phyloP scores from a whole-genome alignment of 2,329 filamentous ascomycete genomes.

The Phoma sp. region DNA sequence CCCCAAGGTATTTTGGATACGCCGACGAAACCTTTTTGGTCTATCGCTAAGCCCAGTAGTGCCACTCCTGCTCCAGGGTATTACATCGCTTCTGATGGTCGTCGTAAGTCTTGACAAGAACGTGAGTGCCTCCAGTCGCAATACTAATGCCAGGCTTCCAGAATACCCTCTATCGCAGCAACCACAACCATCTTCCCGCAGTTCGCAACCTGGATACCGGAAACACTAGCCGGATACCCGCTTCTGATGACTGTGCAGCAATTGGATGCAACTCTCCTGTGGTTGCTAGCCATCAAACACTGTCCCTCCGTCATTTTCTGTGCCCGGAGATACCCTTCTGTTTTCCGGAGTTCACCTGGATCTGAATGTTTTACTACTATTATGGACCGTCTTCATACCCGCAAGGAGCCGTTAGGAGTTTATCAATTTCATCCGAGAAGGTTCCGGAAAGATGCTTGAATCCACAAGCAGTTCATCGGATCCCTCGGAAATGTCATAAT shows the following conservation, averaged over 20 bases:
- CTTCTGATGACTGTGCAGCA: slow-evolving; percentile 2
- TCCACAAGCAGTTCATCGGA: slow-evolving; percentile 11
- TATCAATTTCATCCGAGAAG: slow-evolving; percentile 33
- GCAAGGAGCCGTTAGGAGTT: slow-evolving; percentile 34
- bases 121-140: neutral
- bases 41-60: slow-evolving; percentile 50
- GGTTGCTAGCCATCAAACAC: slow-evolving; percentile 34
- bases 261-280: slow-evolving; percentile 22
- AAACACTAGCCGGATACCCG: slow-evolving; percentile 18
- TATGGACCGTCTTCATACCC: slow-evolving; percentile 34
- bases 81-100: slow-evolving; percentile 48
- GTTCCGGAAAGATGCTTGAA: slow-evolving; percentile 26
- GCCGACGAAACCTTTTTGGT: slow-evolving; percentile 47
- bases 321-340: slow-evolving; percentile 47
- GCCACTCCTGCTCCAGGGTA: slow-evolving; percentile 42
- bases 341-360: slow-evolving; percentile 41
- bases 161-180: slow-evolving; percentile 44
- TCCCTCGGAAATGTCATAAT: slow-evolving; percentile 14
- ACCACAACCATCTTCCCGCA: slow-evolving; percentile 31
- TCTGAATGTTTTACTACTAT: slow-evolving; percentile 38
- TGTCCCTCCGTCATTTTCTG: slow-evolving; percentile 40
- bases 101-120: slow-evolving; percentile 38
- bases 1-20: slow-evolving; percentile 53
- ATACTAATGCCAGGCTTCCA: slow-evolving; percentile 30
- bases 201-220: slow-evolving; percentile 31